A percentile compares a stretch with the other conserved stretches of the same genome.
phyloP scores from a whole-genome alignment of 1,284 basidiomycete genomes.

The Apiotrichum gracile region DNA sequence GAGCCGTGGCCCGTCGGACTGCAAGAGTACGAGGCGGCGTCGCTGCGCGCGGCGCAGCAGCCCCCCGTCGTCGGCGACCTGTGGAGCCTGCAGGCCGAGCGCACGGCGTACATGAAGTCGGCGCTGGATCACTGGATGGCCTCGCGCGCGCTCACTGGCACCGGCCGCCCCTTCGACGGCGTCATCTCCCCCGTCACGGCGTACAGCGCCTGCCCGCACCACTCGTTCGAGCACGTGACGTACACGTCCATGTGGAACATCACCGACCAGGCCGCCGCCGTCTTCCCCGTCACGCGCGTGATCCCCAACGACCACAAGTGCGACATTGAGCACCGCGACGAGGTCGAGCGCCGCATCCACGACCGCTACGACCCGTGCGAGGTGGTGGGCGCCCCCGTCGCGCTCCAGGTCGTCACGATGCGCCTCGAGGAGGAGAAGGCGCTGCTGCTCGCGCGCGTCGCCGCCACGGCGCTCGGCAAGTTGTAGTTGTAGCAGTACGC shows the following conservation, averaged over 20 bases:
- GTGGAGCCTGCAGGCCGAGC: constrained; percentile 31
- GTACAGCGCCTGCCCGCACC: constrained; percentile 26
- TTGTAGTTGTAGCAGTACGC: background rate
- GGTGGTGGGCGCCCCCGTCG: constrained; percentile 59
- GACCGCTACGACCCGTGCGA: constrained; percentile 57
- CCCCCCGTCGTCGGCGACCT: constrained; percentile 26
- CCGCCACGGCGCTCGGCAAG: constrained; percentile 7
- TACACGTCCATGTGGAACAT: constrained; percentile 43
- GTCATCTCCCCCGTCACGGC: constrained; percentile 31
- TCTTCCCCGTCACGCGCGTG: constrained; percentile 61
- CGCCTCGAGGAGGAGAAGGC: constrained; percentile 55
- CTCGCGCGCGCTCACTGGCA: constrained; percentile 25
- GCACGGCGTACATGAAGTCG: constrained; percentile 25
- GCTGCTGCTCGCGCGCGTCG: constrained; percentile 27
- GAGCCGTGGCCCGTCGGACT: constrained; percentile 35
- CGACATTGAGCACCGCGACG: constrained; percentile 51
- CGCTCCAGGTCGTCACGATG: constrained; percentile 63
- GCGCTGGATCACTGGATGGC: constrained; percentile 32
- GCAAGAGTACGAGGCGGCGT: constrained; percentile 16
- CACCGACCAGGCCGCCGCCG: constrained; percentile 45
- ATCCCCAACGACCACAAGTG: constrained; percentile 47
- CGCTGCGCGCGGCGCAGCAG: constrained; percentile 6
- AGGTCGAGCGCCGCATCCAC: constrained; percentile 53
- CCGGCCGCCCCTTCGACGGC: constrained; percentile 37
- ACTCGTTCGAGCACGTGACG: constrained; percentile 26